Percentiles rank a stretch among this genome's conserved stretches.
These are phyloP conservation scores for Termitomyces sp. DNA, from an alignment of 768 basidiomycete genomes.

Conservation along the genomic window DNA sequence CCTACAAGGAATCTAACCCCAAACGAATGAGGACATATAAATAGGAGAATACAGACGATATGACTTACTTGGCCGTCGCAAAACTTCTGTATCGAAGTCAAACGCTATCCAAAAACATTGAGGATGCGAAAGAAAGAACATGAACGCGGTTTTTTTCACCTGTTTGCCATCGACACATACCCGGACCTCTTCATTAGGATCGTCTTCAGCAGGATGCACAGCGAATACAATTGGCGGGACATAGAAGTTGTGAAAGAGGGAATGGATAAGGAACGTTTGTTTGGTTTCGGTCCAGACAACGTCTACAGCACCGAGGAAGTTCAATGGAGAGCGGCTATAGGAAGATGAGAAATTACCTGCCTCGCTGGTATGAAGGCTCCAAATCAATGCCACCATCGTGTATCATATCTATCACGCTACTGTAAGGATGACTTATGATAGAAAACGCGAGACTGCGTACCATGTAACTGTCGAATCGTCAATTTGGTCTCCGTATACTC, in stretches of 20 bases:
- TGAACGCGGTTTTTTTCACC: constrained; percentile 40
- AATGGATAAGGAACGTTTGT: constrained; percentile 69
- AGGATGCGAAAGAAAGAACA: constrained; percentile 6
- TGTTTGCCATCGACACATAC: constrained; percentile 84
- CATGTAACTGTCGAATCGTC: constrained; percentile 40
- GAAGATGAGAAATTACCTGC: constrained; percentile 24
- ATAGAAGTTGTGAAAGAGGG: constrained; percentile 71
- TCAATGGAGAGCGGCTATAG: background rate
- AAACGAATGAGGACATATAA: background rate
- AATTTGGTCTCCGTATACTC: constrained; percentile 34
- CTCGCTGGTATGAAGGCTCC: constrained; percentile 68
- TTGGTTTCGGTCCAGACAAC: constrained; percentile 73
- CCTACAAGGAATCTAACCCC: constrained; percentile 16
- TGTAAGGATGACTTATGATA: background rate
- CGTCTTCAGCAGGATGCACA: constrained; percentile 30
- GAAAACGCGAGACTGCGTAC: constrained; percentile 24
- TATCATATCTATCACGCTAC: constrained; percentile 40
- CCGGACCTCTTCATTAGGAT: constrained; percentile 50
- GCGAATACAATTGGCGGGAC: constrained; percentile 80
- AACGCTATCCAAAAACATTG: constrained; percentile 34
- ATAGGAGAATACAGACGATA: constrained; percentile 5
- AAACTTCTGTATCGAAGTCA: constrained; percentile 77
- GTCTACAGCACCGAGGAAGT: constrained; percentile 33
- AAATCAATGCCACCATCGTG: constrained; percentile 68
- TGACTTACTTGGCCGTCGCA: constrained; percentile 55